Conservation (phyloP, 345 rosid genomes). For the Hypericum androsaemum region DNA sequence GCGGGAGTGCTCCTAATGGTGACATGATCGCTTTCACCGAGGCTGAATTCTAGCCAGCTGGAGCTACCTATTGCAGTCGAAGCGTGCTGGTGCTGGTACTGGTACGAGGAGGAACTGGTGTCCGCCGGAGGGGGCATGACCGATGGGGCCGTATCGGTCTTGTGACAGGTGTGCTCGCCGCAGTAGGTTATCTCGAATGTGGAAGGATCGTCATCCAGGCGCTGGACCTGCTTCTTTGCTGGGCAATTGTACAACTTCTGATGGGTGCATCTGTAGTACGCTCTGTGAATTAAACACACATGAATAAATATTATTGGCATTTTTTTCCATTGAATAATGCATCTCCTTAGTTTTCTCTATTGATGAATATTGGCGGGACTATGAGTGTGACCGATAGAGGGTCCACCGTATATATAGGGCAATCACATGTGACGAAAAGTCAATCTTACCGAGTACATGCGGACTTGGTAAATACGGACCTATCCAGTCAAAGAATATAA, state of each 20-base stretch:
- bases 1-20: slow-evolving; percentile 6
- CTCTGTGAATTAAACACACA: slow-evolving; percentile 26
- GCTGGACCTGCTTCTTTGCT: slow-evolving; percentile 86
- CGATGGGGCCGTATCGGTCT: slow-evolving; percentile 48
- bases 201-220: slow-evolving; percentile 51
- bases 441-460: no score
- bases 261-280: slow-evolving; percentile 80
- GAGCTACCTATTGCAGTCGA: slow-evolving; percentile 2
- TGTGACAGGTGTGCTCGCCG: slow-evolving; percentile 64
- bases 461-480: no score
- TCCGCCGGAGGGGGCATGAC: slow-evolving; percentile 7
- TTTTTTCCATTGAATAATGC: not conserved
- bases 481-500: no score
- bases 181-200: slow-evolving; percentile 55
- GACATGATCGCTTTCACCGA: slow-evolving; percentile 13
- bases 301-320: not conserved
- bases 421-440: no score
- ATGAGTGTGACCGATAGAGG: no score
- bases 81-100: not conserved
- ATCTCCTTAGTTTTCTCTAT: no score
- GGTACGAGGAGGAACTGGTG: not conserved
- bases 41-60: slow-evolving; percentile 29
- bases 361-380: no score
- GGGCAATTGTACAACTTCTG: slow-evolving; percentile 69
- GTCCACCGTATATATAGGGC: no score